phyloP scores from a whole-genome alignment of 176 grass and related monocot genomes.

The Avena insularis region DNA sequence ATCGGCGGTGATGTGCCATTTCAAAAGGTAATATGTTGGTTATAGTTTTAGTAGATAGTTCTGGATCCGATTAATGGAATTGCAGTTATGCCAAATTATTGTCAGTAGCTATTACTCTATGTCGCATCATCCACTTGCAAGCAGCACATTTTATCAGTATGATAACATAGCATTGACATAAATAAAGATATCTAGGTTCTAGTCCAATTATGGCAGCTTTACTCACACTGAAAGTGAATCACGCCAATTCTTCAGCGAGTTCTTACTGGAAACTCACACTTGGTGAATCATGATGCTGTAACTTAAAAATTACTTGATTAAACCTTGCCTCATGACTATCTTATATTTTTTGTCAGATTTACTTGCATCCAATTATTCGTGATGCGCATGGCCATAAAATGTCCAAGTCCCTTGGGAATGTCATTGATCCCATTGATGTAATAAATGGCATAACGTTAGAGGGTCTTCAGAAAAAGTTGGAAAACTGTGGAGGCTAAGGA shows the following conservation, averaged over 20 bases:
- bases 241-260: constrained; percentile 13
- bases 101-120: neutral
- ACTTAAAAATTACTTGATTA: neutral
- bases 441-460: constrained; percentile 88
- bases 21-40: constrained; percentile 64
- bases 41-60: constrained; percentile 5
- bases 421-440: constrained; percentile 90
- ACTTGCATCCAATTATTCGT: constrained; percentile 93
- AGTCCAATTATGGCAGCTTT: constrained; percentile 1
- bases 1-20: constrained; percentile 85
- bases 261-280: neutral
- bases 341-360: constrained; percentile 58
- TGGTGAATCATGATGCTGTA: constrained; percentile 10
- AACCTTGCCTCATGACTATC: neutral
- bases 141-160: neutral
- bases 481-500: constrained; percentile 59
- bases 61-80: constrained; percentile 11
- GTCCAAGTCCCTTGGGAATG: constrained; percentile 92
- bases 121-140: constrained; percentile 4
- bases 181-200: constrained; percentile 9
- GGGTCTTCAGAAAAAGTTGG: constrained; percentile 77
- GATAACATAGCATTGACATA: constrained; percentile 20
- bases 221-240: constrained; percentile 19
- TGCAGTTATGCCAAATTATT: constrained; percentile 6
- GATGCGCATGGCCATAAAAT: constrained; percentile 93